A percentile compares a stretch with the other conserved stretches of the same genome.
phyloP scores from a whole-genome alignment of 1,284 basidiomycete species.

The Neolentinus lepideus region DNA sequence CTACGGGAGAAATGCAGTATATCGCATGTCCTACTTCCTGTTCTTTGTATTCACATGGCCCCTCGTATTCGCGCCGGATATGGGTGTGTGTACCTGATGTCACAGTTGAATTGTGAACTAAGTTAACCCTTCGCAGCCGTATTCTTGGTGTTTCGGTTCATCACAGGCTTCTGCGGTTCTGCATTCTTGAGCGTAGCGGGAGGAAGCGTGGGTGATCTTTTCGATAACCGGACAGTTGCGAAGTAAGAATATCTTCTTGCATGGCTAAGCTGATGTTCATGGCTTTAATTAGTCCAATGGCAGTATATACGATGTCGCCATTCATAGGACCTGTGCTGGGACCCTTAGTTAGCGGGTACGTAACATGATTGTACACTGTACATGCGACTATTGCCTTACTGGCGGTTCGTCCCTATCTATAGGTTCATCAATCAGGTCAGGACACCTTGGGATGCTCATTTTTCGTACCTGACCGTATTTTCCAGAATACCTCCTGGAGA shows the following conservation, averaged over 20 bases:
- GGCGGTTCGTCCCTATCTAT: background rate
- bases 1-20: constrained; percentile 50
- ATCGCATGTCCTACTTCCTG: constrained; percentile 40
- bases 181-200: constrained; percentile 80
- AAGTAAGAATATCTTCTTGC: constrained; percentile 35
- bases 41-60: constrained; percentile 54
- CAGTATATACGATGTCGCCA: constrained; percentile 61
- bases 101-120: constrained; percentile 8
- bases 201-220: constrained; percentile 74
- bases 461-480: background rate
- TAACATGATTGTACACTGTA: background rate
- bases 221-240: constrained; percentile 53
- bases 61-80: constrained; percentile 60
- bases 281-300: constrained; percentile 56
- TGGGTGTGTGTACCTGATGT: constrained; percentile 27
- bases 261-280: background rate
- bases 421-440: constrained; percentile 32
- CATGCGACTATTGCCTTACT: background rate
- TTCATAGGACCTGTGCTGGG: constrained; percentile 63
- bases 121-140: constrained; percentile 19
- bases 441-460: background rate
- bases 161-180: constrained; percentile 48
- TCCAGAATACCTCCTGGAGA: constrained; percentile 58
- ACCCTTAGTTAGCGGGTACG: constrained; percentile 1
- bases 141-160: constrained; percentile 39